These are phyloP conservation scores for Abortiporus biennis DNA, from an alignment of 1,284 basidiomycete genomes.

Conservation along the genomic window DNA sequence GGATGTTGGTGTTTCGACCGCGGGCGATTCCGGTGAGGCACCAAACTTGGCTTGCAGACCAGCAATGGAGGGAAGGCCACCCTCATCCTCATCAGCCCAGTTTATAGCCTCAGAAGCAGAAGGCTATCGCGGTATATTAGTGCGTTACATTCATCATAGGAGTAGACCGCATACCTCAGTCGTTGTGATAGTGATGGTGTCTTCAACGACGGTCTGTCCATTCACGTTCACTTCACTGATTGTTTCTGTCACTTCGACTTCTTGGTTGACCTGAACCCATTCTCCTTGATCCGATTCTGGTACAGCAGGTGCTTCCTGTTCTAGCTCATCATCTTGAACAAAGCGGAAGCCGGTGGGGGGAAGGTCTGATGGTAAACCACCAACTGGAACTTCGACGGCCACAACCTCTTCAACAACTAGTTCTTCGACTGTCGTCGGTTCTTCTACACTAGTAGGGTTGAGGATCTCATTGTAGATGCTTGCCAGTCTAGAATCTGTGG, in stretches of 20 bases:
- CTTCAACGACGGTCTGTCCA: slow-evolving; percentile 20
- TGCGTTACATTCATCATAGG: slow-evolving; percentile 1
- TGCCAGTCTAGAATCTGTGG: slow-evolving; percentile 52
- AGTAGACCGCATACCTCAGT: slow-evolving; percentile 8
- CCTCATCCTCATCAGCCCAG: slow-evolving; percentile 45
- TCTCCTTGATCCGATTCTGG: slow-evolving; percentile 4
- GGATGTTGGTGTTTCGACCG: slow-evolving; percentile 14
- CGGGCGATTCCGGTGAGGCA: slow-evolving; percentile 35
- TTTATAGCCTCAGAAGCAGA: slow-evolving; percentile 33
- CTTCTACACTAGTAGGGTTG: slow-evolving; percentile 35
- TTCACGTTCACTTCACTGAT: slow-evolving; percentile 18
- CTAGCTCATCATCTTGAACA: slow-evolving; percentile 74
- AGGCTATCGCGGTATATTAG: slow-evolving; percentile 34
- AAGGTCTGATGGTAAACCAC: too few species aligned
- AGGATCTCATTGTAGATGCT: slow-evolving; percentile 53
- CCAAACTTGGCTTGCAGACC: slow-evolving; percentile 37
- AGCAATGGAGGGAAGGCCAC: slow-evolving; percentile 33
- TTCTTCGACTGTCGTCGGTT: slow-evolving; percentile 9
- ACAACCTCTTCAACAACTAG: slow-evolving; percentile 12
- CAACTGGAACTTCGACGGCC: slow-evolving; percentile 22
- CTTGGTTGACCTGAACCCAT: slow-evolving; percentile 10
- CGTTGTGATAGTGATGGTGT: slow-evolving; percentile 19
- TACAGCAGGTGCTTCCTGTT: slow-evolving; percentile 24
- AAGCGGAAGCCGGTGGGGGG: slow-evolving; percentile 56
- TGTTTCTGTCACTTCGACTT: slow-evolving; percentile 19